These are phyloP conservation scores for Eustoma russellianum DNA, from an alignment of 257 asterid species.

Conservation along the genomic window DNA sequence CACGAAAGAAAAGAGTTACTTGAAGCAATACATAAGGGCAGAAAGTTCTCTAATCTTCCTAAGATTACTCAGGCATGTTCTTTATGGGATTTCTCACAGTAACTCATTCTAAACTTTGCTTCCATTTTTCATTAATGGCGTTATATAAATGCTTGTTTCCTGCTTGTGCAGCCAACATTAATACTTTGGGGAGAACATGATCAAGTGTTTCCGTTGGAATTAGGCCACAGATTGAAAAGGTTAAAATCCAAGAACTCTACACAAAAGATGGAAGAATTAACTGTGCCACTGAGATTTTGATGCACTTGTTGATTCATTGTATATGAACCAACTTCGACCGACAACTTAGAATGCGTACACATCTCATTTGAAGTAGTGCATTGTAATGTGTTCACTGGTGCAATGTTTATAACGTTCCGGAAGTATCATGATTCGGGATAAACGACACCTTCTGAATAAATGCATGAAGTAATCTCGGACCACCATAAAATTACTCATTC, in stretches of 20 bases:
- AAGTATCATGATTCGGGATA: too few species aligned
- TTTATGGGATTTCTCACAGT: not conserved
- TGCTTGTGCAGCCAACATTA: conserved; percentile 42
- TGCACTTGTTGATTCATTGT: too few species aligned
- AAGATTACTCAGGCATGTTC: conserved; percentile 46
- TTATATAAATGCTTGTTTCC: not conserved
- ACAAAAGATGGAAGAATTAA: too few species aligned
- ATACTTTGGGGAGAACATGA: conserved; percentile 71
- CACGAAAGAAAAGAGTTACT: conserved; percentile 61
- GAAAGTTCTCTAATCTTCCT: conserved; percentile 51
- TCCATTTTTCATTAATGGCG: not conserved
- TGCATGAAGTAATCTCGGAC: too few species aligned
- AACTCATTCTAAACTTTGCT: not conserved
- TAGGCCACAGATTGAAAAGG: conserved; percentile 58
- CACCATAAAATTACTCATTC: too few species aligned
- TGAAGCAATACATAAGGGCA: conserved; percentile 34
- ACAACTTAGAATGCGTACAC: too few species aligned
- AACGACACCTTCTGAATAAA: too few species aligned
- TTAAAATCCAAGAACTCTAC: not conserved
- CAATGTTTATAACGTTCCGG: too few species aligned
- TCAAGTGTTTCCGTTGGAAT: conserved; percentile 50
- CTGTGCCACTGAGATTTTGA: too few species aligned
- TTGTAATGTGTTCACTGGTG: too few species aligned
- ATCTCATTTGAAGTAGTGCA: too few species aligned
- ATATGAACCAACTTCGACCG: too few species aligned